Evolutionary conservation across 2,329 filamentous ascomycete species (phyloP).

Genomic region (Alternaria sp.): DNA sequence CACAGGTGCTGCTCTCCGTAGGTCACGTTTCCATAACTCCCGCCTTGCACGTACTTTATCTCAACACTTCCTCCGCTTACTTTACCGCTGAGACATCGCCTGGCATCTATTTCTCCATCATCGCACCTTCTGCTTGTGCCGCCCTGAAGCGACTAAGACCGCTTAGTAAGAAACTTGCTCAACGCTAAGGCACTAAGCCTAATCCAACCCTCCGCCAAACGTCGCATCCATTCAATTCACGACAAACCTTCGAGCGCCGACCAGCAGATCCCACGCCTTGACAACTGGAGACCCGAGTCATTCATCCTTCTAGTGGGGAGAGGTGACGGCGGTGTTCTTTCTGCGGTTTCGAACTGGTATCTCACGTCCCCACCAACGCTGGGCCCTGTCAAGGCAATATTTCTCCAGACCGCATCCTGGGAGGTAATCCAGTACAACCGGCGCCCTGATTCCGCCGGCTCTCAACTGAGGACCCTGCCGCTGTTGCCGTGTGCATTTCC

Average conservation of each 20-base stretch:
- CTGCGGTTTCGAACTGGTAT: slow-evolving; percentile 14
- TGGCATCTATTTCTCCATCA: background rate
- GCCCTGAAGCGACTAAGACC: slow-evolving; percentile 13
- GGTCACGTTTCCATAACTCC: background rate
- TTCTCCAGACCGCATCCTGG: slow-evolving; percentile 2
- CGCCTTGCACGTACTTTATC: background rate
- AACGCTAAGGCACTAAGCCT: slow-evolving; percentile 24
- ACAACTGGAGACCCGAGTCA: slow-evolving; percentile 19
- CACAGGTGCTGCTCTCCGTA: slow-evolving; percentile 3
- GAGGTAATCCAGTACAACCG: slow-evolving; percentile 4
- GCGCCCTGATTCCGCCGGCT: slow-evolving; percentile 2
- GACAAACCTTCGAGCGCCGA: slow-evolving; percentile 20
- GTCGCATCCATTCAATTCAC: slow-evolving; percentile 25
- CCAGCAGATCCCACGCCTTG: slow-evolving; percentile 28
- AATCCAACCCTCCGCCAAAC: slow-evolving; percentile 20
- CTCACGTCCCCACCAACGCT: slow-evolving; percentile 16
- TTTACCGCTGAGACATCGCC: background rate
- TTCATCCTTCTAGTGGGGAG: slow-evolving; percentile 16
- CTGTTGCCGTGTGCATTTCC: slow-evolving; percentile 9
- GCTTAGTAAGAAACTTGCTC: slow-evolving; percentile 31
- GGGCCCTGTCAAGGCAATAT: background rate
- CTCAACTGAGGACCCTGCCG: slow-evolving; percentile 4
- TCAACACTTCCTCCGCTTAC: background rate
- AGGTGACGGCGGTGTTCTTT: slow-evolving; percentile 14
- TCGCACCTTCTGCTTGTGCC: slow-evolving; percentile 3